These are phyloP conservation scores for Sisymbrium irio DNA, from an alignment of 345 rosid species.

Conservation along the genomic window DNA sequence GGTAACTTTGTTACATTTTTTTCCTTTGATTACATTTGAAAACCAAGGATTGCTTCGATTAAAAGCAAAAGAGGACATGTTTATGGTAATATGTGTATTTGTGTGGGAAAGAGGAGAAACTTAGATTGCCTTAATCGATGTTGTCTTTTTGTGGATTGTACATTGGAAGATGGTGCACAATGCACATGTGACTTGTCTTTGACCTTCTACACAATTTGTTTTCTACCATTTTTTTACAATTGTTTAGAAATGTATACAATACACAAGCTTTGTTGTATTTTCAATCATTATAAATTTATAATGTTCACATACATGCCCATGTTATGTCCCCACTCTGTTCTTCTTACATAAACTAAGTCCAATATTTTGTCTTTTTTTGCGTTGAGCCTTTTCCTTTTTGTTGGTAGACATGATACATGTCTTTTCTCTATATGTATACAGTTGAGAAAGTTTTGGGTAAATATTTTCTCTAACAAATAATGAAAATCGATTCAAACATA, in stretches of 20 bases:
- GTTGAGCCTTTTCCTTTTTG: conserved; percentile 5
- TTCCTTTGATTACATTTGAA: conserved; percentile 28
- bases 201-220: conserved; percentile 27
- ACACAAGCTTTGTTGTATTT: conserved; percentile 2
- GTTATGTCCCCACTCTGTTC: conserved; percentile 18
- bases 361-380: neutral
- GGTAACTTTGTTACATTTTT: conserved; percentile 13
- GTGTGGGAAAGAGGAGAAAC: conserved; percentile 38
- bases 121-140: conserved; percentile 36
- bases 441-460: neutral
- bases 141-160: conserved; percentile 34
- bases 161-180: conserved; percentile 32
- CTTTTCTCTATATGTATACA: neutral
- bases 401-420: conserved; percentile 8
- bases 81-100: conserved; percentile 34
- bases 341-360: conserved; percentile 1
- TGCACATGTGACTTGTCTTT: conserved; percentile 40
- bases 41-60: conserved; percentile 33
- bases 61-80: conserved; percentile 34
- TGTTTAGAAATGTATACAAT: neutral
- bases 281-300: conserved; percentile 23
- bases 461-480: neutral
- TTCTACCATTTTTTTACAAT: neutral
- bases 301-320: conserved; percentile 19
- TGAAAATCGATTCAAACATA: neutral